Percentiles rank a stretch among this genome's conserved stretches.
These are phyloP conservation scores for Aphanoascus verrucosus DNA, from an alignment of 2,329 filamentous ascomycete genomes.

Conservation along the genomic window DNA sequence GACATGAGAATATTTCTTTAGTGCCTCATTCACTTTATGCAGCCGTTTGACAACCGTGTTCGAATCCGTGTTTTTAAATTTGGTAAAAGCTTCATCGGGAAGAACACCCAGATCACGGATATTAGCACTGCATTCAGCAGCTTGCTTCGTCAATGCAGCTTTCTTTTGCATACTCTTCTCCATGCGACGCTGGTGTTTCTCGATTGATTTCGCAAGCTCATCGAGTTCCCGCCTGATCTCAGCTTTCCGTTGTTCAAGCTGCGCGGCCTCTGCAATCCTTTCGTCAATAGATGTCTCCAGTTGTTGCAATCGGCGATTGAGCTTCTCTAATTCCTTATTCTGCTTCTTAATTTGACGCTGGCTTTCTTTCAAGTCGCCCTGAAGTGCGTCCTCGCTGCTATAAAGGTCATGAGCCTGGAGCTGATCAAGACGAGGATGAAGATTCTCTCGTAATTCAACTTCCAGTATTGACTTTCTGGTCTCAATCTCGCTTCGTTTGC, in stretches of 20 bases:
- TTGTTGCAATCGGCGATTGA: slow-evolving; percentile 60
- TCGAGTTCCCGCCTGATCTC: slow-evolving; percentile 62
- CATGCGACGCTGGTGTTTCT: slow-evolving; percentile 77
- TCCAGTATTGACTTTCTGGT: slow-evolving; percentile 73
- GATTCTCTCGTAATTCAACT: slow-evolving; percentile 76
- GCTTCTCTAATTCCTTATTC: slow-evolving; percentile 53
- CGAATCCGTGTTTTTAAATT: slow-evolving; percentile 72
- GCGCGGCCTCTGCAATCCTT: slow-evolving; percentile 43
- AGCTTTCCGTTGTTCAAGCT: slow-evolving; percentile 48
- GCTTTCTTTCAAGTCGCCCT: slow-evolving; percentile 62
- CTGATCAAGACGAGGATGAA: slow-evolving; percentile 78
- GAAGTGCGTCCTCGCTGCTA: slow-evolving; percentile 44
- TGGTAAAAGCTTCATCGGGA: slow-evolving; percentile 85
- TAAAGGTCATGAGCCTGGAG: slow-evolving; percentile 68
- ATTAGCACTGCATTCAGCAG: slow-evolving; percentile 70
- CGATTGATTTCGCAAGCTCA: slow-evolving; percentile 65
- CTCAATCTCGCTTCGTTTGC: slow-evolving; percentile 65
- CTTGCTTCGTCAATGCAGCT: slow-evolving; percentile 63
- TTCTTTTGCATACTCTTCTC: slow-evolving; percentile 88
- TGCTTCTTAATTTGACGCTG: slow-evolving; percentile 72
- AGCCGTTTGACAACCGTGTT: slow-evolving; percentile 63
- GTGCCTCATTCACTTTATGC: slow-evolving; percentile 79
- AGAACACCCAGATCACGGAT: slow-evolving; percentile 89
- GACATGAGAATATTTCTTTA: slow-evolving; percentile 95
- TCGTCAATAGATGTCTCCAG: slow-evolving; percentile 63